Evolutionary conservation across 805 yeast genomes (phyloP).

Genomic region (Isabelozyma pseudorhagii): DNA sequence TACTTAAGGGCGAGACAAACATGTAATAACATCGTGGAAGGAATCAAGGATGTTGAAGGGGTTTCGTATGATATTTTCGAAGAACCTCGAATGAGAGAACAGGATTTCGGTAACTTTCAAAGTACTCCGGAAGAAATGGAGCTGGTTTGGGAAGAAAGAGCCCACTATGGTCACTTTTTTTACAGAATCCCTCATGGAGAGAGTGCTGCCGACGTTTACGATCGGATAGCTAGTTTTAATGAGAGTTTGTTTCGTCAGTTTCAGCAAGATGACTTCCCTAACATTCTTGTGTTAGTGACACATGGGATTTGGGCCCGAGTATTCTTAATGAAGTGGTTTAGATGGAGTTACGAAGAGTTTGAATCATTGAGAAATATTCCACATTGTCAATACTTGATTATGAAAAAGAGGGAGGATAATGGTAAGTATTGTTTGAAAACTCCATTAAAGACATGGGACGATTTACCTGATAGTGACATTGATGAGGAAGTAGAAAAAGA

Average conservation of each 20-base stretch:
- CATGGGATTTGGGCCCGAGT: constrained; percentile 96
- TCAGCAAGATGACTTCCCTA: constrained; percentile 66
- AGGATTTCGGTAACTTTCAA: constrained; percentile 93
- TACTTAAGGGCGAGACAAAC: constrained; percentile 84
- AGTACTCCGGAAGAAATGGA: constrained; percentile 74
- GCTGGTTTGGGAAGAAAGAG: constrained; percentile 77
- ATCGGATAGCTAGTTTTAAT: constrained; percentile 85
- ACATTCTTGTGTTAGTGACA: constrained; percentile 77
- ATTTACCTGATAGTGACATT: constrained; percentile 42
- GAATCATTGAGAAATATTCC: constrained; percentile 80
- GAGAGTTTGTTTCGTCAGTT: constrained; percentile 85
- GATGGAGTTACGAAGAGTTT: constrained; percentile 89
- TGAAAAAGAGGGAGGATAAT: constrained; percentile 56
- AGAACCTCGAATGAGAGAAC: constrained; percentile 91
- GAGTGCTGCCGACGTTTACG: constrained; percentile 94
- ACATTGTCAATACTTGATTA: constrained; percentile 77
- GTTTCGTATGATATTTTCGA: constrained; percentile 59
- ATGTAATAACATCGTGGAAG: constrained; percentile 62
- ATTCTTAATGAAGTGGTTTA: constrained; percentile 88
- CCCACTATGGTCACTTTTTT: constrained; percentile 76
- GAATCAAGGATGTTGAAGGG: constrained; percentile 45
- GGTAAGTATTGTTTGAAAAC: constrained; percentile 59
- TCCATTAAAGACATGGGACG: constrained; percentile 70
- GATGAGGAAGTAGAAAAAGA: constrained; percentile 36
- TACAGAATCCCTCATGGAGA: constrained; percentile 92